Evolutionary conservation across 768 basidiomycete species (phyloP).

Genomic region (Mrakia hoshinonis): DNA sequence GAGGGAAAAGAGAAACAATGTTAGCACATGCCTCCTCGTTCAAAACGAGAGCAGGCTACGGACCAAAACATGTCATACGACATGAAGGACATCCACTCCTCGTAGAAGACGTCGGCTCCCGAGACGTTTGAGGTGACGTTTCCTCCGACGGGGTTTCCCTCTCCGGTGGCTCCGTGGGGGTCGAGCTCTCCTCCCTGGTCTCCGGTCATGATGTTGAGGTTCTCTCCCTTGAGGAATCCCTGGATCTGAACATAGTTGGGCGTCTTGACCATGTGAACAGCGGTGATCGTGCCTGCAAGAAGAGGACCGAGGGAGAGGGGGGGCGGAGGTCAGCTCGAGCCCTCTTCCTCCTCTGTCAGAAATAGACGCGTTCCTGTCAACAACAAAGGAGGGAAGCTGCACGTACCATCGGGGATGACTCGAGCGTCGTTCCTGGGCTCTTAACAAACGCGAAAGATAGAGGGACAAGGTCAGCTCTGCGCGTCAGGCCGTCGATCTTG

Average conservation of each 20-base stretch:
- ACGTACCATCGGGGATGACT: constrained; percentile 44
- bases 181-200: constrained; percentile 46
- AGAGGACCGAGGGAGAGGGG: not conserved
- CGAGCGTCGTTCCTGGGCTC: constrained; percentile 45
- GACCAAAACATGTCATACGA: constrained; percentile 2
- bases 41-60: too few relatives aligned
- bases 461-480: too few relatives aligned
- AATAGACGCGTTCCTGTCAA: not conserved
- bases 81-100: constrained; percentile 43
- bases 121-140: constrained; percentile 42
- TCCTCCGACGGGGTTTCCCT: constrained; percentile 40
- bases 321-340: not conserved
- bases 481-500: too few relatives aligned
- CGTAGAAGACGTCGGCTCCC: constrained; percentile 42
- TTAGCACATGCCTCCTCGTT: too few relatives aligned
- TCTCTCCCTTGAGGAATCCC: constrained; percentile 48
- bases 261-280: constrained; percentile 44
- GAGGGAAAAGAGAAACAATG: not conserved
- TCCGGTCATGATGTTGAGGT: constrained; percentile 31
- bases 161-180: constrained; percentile 41
- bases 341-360: not conserved
- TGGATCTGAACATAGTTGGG: constrained; percentile 44
- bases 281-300: constrained; percentile 4
- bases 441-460: constrained; percentile 14
- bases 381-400: not conserved